Percentiles rank a stretch among this genome's conserved stretches.
These are phyloP conservation scores for Sordariomycetes sp. DNA, from an alignment of 2,329 filamentous ascomycete genomes.

Conservation along the genomic window DNA sequence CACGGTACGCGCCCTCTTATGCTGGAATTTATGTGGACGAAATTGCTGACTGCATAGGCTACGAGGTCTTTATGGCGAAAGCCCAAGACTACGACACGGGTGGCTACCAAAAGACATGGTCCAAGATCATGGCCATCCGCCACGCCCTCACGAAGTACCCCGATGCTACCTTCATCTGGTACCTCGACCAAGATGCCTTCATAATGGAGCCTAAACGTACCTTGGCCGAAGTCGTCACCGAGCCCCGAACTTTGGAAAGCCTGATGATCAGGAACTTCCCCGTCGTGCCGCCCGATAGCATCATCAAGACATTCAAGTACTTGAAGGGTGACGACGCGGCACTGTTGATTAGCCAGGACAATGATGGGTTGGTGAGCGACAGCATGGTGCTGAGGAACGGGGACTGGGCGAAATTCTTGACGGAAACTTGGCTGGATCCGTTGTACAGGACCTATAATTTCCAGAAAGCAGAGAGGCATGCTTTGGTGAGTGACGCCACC, in stretches of 20 bases:
- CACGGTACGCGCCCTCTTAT: constrained; percentile 56
- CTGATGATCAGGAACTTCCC: constrained; percentile 79
- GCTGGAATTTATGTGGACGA: background rate
- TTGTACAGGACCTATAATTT: constrained; percentile 93
- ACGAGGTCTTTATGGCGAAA: constrained; percentile 74
- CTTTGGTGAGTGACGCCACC: constrained; percentile 66
- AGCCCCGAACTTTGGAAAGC: constrained; percentile 56
- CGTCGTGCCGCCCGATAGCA: constrained; percentile 89
- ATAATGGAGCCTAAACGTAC: constrained; percentile 75
- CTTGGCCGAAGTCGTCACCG: constrained; percentile 64
- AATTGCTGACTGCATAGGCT: constrained; percentile 47
- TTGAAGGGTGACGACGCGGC: constrained; percentile 72
- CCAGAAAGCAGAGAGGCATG: constrained; percentile 86
- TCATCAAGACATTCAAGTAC: constrained; percentile 88
- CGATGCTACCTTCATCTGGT: constrained; percentile 75
- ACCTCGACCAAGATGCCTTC: constrained; percentile 72
- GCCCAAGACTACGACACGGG: constrained; percentile 66
- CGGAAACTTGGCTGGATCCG: constrained; percentile 95
- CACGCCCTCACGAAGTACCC: constrained; percentile 80
- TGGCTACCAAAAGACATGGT: constrained; percentile 55
- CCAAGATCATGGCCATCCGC: constrained; percentile 74
- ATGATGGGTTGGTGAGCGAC: constrained; percentile 63
- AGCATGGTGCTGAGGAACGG: constrained; percentile 77
- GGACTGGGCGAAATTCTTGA: constrained; percentile 85
- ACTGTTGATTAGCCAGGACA: constrained; percentile 77